Conservation (phyloP, 768 basidiomycete genomes). For the Dictyophora rubrovolvata region DNA sequence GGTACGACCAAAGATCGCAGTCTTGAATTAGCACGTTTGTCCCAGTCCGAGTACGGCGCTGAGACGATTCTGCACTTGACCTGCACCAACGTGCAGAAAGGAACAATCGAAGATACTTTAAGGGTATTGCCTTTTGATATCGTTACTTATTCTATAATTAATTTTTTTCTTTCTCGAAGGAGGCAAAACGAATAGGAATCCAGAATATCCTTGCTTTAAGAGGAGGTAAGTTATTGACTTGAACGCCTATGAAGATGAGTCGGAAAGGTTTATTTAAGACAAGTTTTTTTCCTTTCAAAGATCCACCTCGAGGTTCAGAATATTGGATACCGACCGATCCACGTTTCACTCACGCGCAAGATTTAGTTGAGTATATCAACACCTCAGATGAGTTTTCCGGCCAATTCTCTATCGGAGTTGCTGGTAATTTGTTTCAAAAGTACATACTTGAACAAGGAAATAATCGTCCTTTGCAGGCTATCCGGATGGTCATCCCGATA, state of each 20-base stretch:
- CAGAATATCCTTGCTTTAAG: slow-evolving; percentile 86
- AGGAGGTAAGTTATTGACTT: slow-evolving; percentile 49
- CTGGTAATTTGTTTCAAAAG: slow-evolving; percentile 38
- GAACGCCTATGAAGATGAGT: background rate
- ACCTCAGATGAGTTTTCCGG: slow-evolving; percentile 65
- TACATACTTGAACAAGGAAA: background rate
- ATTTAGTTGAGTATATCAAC: slow-evolving; percentile 88
- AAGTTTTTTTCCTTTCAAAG: slow-evolving; percentile 27
- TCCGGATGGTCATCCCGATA: slow-evolving; percentile 79
- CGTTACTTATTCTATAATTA: slow-evolving; percentile 1
- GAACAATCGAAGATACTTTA: slow-evolving; percentile 78
- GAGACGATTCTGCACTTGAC: slow-evolving; percentile 92
- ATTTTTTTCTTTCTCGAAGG: slow-evolving; percentile 32
- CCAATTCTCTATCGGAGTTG: slow-evolving; percentile 90
- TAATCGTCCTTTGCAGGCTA: slow-evolving; percentile 47
- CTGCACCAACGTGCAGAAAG: slow-evolving; percentile 92
- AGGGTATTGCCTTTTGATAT: slow-evolving; percentile 37
- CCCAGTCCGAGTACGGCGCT: slow-evolving; percentile 61
- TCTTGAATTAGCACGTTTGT: slow-evolving; percentile 74
- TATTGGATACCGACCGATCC: slow-evolving; percentile 84
- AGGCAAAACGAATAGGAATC: slow-evolving; percentile 72
- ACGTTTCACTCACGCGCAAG: slow-evolving; percentile 71
- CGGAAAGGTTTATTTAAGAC: background rate
- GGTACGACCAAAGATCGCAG: slow-evolving; percentile 83
- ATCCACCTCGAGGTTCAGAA: slow-evolving; percentile 89